Conservation (phyloP, 2,329 filamentous ascomycete species). For the Fusarium nanum region DNA sequence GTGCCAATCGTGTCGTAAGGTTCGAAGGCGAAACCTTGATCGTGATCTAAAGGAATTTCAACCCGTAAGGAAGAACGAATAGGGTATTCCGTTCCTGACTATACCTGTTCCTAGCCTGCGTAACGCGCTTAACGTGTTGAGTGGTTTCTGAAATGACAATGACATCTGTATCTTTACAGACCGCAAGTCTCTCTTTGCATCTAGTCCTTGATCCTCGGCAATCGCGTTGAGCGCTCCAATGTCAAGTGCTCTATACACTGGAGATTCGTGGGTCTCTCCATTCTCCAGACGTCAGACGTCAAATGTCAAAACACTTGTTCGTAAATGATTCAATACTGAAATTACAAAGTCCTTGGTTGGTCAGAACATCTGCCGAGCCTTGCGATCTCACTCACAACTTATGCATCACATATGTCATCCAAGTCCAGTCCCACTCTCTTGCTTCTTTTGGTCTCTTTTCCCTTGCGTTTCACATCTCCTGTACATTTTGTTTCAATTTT, state of each 20-base stretch:
- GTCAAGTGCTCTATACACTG: background rate
- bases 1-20: background rate
- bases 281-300: slow-evolving; percentile 2
- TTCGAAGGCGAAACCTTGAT: slow-evolving; percentile 3
- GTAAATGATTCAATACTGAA: background rate
- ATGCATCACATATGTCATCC: slow-evolving; percentile 33
- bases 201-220: background rate
- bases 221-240: slow-evolving; percentile 2
- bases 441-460: background rate
- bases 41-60: background rate
- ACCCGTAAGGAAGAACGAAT: background rate
- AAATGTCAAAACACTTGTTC: slow-evolving; percentile 1
- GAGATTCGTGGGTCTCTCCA: slow-evolving; percentile 3
- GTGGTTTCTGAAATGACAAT: slow-evolving; percentile 4
- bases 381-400: slow-evolving; percentile 24
- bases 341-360: slow-evolving; percentile 10
- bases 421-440: slow-evolving; percentile 4
- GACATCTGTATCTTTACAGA: background rate
- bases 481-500: background rate
- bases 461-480: background rate
- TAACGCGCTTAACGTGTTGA: slow-evolving; percentile 18
- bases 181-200: slow-evolving; percentile 5
- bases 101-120: slow-evolving; percentile 30
- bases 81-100: slow-evolving; percentile 25
- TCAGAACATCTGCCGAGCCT: slow-evolving; percentile 30